Conservation (phyloP, 805 yeast genomes). For the Torulaspora franciscae region DNA sequence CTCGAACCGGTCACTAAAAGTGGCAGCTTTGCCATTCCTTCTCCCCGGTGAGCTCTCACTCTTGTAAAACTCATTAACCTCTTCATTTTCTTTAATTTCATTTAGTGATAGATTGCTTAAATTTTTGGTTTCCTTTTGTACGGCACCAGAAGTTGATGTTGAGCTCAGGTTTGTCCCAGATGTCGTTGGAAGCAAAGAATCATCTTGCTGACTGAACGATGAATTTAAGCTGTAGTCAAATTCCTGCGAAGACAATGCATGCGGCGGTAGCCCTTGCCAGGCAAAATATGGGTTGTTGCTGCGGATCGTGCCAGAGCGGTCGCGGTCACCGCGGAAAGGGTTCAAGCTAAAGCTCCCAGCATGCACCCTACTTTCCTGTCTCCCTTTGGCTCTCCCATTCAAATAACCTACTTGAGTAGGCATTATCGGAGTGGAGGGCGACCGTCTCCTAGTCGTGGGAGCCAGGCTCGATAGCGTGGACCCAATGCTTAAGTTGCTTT, state of each 20-base stretch:
- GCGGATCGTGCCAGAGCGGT: slow-evolving; percentile 10
- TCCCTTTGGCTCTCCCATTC: slow-evolving; percentile 6
- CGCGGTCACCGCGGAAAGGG: slow-evolving; percentile 14
- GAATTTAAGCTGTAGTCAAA: slow-evolving; percentile 14
- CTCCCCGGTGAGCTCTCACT: slow-evolving; percentile 6
- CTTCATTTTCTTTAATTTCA: slow-evolving; percentile 36
- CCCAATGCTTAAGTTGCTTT: slow-evolving; percentile 1
- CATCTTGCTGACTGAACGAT: slow-evolving; percentile 7
- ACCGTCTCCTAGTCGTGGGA: slow-evolving; percentile 16
- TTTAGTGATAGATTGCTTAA: slow-evolving; percentile 31
- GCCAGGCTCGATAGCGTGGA: slow-evolving; percentile 6
- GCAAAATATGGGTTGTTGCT: slow-evolving; percentile 47
- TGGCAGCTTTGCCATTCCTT: slow-evolving; percentile 3
- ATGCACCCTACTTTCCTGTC: slow-evolving; percentile 10
- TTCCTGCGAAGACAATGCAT: slow-evolving; percentile 31
- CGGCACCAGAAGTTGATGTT: slow-evolving; percentile 10
- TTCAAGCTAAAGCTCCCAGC: slow-evolving; percentile 10
- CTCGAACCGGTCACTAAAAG: slow-evolving; percentile 6
- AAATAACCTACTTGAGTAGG: slow-evolving; percentile 16
- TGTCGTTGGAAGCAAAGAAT: slow-evolving; percentile 9
- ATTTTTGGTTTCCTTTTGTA: slow-evolving; percentile 18
- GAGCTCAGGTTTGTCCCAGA: slow-evolving; percentile 14
- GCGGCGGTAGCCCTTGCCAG: slow-evolving; percentile 57
- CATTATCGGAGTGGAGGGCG: slow-evolving; percentile 26
- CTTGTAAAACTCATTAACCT: slow-evolving; percentile 19